Evolutionary conservation across 345 rosid genomes (phyloP).

Genomic region (Eucalyptus cladocalyx): DNA sequence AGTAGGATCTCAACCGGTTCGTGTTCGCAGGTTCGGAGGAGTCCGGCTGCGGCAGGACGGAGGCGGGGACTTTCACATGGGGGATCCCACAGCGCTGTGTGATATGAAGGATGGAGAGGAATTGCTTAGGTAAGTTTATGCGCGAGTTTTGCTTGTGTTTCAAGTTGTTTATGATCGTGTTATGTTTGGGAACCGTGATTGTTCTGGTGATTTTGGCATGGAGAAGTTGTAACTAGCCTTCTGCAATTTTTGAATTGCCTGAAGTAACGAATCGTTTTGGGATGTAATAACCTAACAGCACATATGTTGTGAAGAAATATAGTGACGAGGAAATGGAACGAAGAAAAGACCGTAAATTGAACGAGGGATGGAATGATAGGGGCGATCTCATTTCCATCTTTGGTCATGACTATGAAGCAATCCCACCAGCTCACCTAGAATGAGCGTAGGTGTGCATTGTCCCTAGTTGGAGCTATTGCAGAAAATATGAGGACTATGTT

Average conservation of each 20-base stretch:
- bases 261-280: background rate
- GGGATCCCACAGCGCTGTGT: fast-evolving
- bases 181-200: background rate
- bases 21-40: background rate
- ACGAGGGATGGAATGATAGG: fast-evolving
- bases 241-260: background rate
- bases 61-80: background rate
- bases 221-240: background rate
- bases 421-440: background rate
- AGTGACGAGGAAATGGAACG: background rate
- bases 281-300: background rate
- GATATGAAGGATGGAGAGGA: background rate
- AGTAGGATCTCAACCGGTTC: background rate
- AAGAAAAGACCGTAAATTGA: fast-evolving
- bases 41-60: background rate
- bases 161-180: background rate
- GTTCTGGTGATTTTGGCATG: background rate
- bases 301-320: background rate
- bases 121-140: background rate
- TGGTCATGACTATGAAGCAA: background rate
- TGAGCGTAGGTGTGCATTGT: fast-evolving
- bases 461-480: background rate
- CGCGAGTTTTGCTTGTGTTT: background rate
- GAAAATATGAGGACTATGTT: background rate
- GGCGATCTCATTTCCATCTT: background rate